Conservation (phyloP, 2,329 filamentous ascomycete species). For the Fusarium lyarnte region DNA sequence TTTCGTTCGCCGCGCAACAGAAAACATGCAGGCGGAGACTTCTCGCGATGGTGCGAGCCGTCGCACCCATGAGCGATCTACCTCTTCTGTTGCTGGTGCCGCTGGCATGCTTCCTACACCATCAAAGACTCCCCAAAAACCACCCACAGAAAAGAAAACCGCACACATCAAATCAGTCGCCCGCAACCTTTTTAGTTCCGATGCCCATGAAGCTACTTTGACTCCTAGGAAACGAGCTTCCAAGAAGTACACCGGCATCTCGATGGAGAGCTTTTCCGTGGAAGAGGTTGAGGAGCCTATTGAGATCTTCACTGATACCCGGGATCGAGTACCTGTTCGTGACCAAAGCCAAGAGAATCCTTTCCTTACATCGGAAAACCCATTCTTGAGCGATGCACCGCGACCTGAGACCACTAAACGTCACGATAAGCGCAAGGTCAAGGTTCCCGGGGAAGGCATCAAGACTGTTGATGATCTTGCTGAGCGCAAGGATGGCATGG, state of each 20-base stretch:
- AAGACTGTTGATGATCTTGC: conserved; percentile 71
- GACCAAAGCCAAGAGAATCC: conserved; percentile 76
- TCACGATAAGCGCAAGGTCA: conserved; percentile 65
- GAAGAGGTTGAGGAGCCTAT: conserved; percentile 70
- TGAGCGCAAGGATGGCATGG: conserved; percentile 74
- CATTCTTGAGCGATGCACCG: conserved; percentile 68
- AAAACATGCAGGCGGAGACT: conserved; percentile 55
- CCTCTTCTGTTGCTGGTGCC: conserved; percentile 46
- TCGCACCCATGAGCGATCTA: conserved; percentile 47
- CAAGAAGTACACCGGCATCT: conserved; percentile 65
- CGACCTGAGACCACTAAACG: conserved; percentile 55
- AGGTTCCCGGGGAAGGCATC: conserved; percentile 65
- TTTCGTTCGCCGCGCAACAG: conserved; percentile 58
- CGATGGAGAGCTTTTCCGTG: conserved; percentile 66
- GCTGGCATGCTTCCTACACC: conserved; percentile 77
- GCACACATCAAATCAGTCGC: conserved; percentile 64
- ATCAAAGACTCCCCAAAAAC: conserved; percentile 78
- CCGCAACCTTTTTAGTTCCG: conserved; percentile 69
- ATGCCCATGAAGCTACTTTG: conserved; percentile 67
- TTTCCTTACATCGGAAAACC: conserved; percentile 75
- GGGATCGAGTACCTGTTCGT: conserved; percentile 77
- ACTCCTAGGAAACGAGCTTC: conserved; percentile 66
- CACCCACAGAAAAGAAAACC: conserved; percentile 60
- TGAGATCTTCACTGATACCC: conserved; percentile 80
- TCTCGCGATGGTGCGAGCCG: conserved; percentile 56